Evolutionary conservation across 176 grass and related monocot species (phyloP).

Genomic region (Olyra latifolia): DNA sequence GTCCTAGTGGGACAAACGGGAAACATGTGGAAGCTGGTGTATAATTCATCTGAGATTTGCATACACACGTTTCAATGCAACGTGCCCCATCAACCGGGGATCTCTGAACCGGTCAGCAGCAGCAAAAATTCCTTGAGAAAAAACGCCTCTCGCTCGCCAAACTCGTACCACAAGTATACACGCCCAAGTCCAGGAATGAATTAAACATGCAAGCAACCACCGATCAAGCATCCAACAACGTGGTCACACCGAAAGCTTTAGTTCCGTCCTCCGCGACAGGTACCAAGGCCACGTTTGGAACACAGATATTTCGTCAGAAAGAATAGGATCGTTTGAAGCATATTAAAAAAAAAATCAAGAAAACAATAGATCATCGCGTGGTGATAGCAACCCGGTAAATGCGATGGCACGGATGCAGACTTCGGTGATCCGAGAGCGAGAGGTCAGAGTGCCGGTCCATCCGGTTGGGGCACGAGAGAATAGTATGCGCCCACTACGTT

Average conservation of each 20-base stretch:
- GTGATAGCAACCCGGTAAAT: not conserved
- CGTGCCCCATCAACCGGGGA: not conserved
- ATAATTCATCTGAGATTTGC: not conserved
- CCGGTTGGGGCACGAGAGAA: slow-evolving; percentile 3
- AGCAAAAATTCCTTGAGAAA: not conserved
- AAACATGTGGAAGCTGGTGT: not conserved
- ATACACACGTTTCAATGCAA: not conserved
- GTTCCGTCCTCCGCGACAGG: not conserved
- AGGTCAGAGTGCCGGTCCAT: slow-evolving; percentile 23
- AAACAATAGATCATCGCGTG: not conserved
- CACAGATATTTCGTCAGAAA: not conserved
- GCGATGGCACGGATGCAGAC: not conserved
- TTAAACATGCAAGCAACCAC: not conserved
- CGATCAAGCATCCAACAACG: not conserved
- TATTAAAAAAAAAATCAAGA: not conserved
- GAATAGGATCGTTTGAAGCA: not conserved
- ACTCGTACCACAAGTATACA: not conserved
- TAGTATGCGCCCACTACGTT: not conserved
- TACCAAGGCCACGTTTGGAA: not conserved
- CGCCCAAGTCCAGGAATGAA: not conserved
- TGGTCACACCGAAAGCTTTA: not conserved
- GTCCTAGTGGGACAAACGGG: not conserved
- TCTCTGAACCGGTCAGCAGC: slow-evolving; percentile 21
- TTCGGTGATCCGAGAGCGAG: not conserved
- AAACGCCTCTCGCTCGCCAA: not conserved